Evolutionary conservation across 148 eudicot genomes (phyloP).

Genomic region (Simmondsia chinensis): DNA sequence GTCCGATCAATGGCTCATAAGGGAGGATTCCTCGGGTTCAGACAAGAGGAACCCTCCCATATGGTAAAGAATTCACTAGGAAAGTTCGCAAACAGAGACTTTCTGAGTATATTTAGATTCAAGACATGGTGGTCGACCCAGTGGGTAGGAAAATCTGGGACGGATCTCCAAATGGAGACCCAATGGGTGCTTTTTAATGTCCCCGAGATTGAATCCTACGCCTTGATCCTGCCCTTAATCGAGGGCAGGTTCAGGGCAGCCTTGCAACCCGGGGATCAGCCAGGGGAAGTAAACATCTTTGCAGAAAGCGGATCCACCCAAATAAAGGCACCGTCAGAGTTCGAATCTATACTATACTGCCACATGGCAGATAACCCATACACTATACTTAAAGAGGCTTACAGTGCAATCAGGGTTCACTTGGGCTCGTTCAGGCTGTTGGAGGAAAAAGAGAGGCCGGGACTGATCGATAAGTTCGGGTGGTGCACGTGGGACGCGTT

Average conservation of each 20-base stretch:
- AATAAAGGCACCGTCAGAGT: slow-evolving; percentile 15
- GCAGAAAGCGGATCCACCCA: slow-evolving; percentile 60
- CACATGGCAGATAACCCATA: slow-evolving; percentile 48
- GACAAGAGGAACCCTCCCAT: slow-evolving; percentile 20
- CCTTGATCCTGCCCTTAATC: slow-evolving; percentile 48
- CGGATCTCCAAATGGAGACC: slow-evolving; percentile 60
- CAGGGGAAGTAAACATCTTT: slow-evolving; percentile 36
- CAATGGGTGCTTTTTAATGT: slow-evolving; percentile 55
- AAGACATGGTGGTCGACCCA: slow-evolving; percentile 93
- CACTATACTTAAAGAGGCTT: slow-evolving; percentile 42
- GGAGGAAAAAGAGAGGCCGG: slow-evolving; percentile 53
- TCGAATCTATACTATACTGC: slow-evolving; percentile 34
- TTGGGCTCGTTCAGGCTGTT: slow-evolving; percentile 54
- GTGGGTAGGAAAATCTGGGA: slow-evolving; percentile 53
- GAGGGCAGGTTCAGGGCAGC: slow-evolving; percentile 68
- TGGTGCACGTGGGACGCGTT: slow-evolving; percentile 97
- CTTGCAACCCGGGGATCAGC: slow-evolving; percentile 34
- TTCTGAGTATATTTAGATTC: slow-evolving; percentile 76
- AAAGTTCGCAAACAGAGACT: slow-evolving; percentile 36
- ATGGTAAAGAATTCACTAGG: slow-evolving; percentile 50
- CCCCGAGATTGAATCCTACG: slow-evolving; percentile 34
- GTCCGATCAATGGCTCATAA: too few species aligned
- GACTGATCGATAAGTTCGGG: slow-evolving; percentile 68
- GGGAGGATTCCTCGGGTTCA: slow-evolving; percentile 66
- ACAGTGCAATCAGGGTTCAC: slow-evolving; percentile 34